Evolutionary conservation across 2,329 filamentous ascomycete species (phyloP), one percentile per base, ranked within the genome.

Genomic region (Alternaria viburni): DNA sequence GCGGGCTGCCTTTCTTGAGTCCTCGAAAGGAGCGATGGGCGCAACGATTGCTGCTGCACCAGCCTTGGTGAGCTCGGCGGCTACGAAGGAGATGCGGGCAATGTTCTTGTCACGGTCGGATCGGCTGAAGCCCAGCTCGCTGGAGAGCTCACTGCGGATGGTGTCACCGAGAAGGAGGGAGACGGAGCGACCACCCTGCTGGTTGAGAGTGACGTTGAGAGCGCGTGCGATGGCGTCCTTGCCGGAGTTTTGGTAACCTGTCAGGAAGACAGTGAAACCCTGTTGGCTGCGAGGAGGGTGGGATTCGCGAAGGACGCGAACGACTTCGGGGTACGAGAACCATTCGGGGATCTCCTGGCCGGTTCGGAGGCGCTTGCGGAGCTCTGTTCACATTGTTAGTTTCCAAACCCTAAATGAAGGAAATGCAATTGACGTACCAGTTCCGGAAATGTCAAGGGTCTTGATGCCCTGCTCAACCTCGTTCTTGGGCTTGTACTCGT

Each of bases 251-350:
- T 92, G 91, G 87, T 96, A 97, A 65, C 96, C 96, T 4, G 96
- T 98, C 70, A 99, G 87, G 90, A 99, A 97, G 82, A 99, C 88
- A 68, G 96, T 98, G 88, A 99, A 99, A 69, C 96, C 96, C 86
- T 99, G 96, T 78, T 91, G 88, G 74, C 89, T 90, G 71, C 96
- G 92, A 55, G 96, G 89, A 54, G 95, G 96, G 86, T 98, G 96
- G 73, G 95, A 97, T 85, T 99, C 94, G 76, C 96, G 91, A 66
- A 99, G 91, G 54, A 98, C 96, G 82, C 90, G 90, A 83, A 99
- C 96, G 73, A 99, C 96, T 85, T 99, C 96, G 67, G 96, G 95
- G 86, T 99, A 99, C 30, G 96, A 98, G 88, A 99, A 99, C 96
- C 96, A 99, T 83, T 96, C 93, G 73, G 96, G 96, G 74, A 99